Evolutionary conservation across 345 rosid genomes (phyloP), one percentile per base, ranked within the genome.

Genomic region (Bruguiera sexangula): DNA sequence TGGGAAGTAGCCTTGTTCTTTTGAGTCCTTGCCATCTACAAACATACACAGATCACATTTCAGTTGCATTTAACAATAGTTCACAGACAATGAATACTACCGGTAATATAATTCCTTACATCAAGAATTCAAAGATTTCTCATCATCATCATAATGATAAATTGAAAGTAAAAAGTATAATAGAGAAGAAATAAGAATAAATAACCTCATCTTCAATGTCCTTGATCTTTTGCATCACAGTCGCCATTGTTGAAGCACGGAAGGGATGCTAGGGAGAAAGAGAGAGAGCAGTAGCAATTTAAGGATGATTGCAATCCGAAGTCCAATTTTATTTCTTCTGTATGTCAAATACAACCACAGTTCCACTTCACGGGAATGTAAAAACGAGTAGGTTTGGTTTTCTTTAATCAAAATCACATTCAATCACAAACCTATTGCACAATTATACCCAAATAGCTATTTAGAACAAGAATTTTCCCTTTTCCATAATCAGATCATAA

Each of bases 1-100:
- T 95, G 99, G 18, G 99, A 85, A 1, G 99, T 95, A 8, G 99
- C 99, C 83, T 95, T 95, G 78, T 95, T 95, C 87, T 95, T 95
- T 76, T 95, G 98, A 31, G 99, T 95, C 86, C 69, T 90, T 8
- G 91, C 98, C 99, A 95, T 95, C 99, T 95, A 83, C 73, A 59
- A 67, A 32, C 3, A 15, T 22, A 55, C 27, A 15, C 30, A 55
- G 16, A 22, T 22, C 30, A 55, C 11, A 5, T 21, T 55, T 55
- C 7, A 21, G 30, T 55, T 5, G 2, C 29, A 11, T 8, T 55
- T 26, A 55, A 24, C 60, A 55, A 55, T 22, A 55, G 1, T 55
- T 55, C 30, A 22, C 22, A 43, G 16, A 18, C 50, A 18, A 13
- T 43, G 18, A 13, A 43, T 43, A 43, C 5, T 13, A 43, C 19